phyloP scores from a whole-genome alignment of 2,329 filamentous ascomycete genomes.

The Claviceps maximensis region DNA sequence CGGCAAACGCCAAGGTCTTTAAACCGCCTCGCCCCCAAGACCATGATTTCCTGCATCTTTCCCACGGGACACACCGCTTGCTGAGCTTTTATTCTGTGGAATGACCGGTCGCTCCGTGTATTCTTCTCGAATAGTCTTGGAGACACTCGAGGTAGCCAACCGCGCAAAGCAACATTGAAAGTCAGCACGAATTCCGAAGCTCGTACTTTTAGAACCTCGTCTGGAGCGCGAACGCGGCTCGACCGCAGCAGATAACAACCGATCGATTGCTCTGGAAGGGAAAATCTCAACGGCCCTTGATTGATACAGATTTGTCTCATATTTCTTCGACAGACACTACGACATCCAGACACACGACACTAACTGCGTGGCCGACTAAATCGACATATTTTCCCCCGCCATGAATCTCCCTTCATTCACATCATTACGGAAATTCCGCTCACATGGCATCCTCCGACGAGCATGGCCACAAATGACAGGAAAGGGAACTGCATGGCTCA shows the following conservation, averaged over 20 bases:
- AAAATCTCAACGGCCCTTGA: background rate
- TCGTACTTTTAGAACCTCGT: background rate
- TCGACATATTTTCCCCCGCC: background rate
- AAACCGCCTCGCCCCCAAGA: conserved; percentile 10
- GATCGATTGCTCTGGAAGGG: background rate
- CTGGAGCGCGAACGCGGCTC: background rate
- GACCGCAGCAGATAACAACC: background rate
- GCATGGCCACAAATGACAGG: conserved; percentile 38
- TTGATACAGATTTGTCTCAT: background rate
- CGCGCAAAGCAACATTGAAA: background rate
- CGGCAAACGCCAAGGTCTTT: conserved; percentile 2
- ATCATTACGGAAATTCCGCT: conserved; percentile 7
- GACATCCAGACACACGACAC: background rate
- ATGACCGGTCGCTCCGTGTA: background rate
- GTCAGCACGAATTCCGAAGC: background rate
- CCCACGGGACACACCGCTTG: background rate
- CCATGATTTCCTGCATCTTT: background rate
- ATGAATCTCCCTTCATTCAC: conserved; percentile 3
- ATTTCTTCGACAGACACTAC: too few species aligned
- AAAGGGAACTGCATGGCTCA: conserved; percentile 47
- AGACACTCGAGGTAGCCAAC: background rate
- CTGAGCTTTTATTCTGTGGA: background rate
- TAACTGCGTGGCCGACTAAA: background rate
- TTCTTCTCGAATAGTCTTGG: background rate
- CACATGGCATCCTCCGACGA: conserved; percentile 44